Evolutionary conservation across 108 stramenopile genomes (phyloP).

Genomic region (Craspedostauros australis): DNA sequence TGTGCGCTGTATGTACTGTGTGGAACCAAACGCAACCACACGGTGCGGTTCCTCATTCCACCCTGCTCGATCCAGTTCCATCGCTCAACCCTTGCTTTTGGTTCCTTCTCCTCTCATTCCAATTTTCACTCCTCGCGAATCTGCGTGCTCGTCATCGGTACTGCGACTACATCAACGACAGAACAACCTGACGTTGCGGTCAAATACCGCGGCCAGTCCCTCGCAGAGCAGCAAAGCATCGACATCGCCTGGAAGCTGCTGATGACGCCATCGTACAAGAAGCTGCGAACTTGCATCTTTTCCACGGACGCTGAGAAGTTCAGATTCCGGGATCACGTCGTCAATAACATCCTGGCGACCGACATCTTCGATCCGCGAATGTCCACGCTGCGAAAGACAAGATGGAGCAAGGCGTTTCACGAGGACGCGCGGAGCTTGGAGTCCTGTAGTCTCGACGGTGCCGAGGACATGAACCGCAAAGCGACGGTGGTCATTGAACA

Average conservation of each 20-base stretch:
- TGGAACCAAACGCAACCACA: too few species aligned
- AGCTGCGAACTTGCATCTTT: constrained; percentile 8
- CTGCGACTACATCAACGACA: too few species aligned
- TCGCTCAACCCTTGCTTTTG: too few species aligned
- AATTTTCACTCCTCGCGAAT: too few species aligned
- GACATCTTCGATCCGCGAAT: constrained; percentile 16
- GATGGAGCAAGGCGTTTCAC: constrained; percentile 24
- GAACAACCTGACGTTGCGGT: constrained; percentile 18
- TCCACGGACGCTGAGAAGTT: constrained; percentile 5
- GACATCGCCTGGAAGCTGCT: constrained; percentile 7
- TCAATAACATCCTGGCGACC: constrained; percentile 11
- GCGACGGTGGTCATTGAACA: constrained; percentile 38
- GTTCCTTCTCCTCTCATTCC: too few species aligned
- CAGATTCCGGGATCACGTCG: constrained; percentile 9
- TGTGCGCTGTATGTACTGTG: too few species aligned
- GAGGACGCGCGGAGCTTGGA: too few species aligned
- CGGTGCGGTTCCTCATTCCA: too few species aligned
- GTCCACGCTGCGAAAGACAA: constrained; percentile 3
- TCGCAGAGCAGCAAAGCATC: background rate
- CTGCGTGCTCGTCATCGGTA: too few species aligned
- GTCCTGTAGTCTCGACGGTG: too few species aligned
- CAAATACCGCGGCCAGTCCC: constrained; percentile 17
- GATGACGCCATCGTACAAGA: constrained; percentile 7
- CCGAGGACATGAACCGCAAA: constrained; percentile 24
- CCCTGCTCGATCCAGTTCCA: too few species aligned